Evolutionary conservation across 129 eudicot genomes (phyloP).

Genomic region (Smallanthus sonchifolius): DNA sequence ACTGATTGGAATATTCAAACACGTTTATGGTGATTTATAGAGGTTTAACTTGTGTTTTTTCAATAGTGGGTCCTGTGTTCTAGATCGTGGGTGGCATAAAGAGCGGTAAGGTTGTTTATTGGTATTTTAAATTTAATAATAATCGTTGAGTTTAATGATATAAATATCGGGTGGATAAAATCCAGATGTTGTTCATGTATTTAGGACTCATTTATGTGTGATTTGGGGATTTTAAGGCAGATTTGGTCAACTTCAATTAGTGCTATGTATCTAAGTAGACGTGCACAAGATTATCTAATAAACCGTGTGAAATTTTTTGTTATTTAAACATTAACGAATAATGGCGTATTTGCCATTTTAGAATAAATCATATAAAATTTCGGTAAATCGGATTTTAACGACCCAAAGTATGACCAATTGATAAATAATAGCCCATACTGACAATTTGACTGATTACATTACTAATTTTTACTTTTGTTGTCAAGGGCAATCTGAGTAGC

Average conservation of each 20-base stretch:
- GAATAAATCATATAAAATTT: no score
- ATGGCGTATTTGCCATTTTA: no score
- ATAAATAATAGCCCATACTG: no score
- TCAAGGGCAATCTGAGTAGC: no score
- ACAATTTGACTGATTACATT: no score
- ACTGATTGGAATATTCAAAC: slow-evolving; percentile 5
- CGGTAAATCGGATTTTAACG: no score
- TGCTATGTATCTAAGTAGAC: slow-evolving; percentile 12
- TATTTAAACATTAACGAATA: no score
- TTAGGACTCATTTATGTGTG: slow-evolving; percentile 18
- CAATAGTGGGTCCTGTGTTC: slow-evolving; percentile 12
- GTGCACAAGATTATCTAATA: slow-evolving; percentile 18
- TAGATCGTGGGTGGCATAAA: slow-evolving; percentile 34
- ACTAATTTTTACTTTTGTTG: no score
- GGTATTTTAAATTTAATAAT: slow-evolving; percentile 3
- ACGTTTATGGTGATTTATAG: slow-evolving; percentile 17
- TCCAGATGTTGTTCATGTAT: slow-evolving; percentile 18
- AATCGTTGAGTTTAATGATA: slow-evolving; percentile 21
- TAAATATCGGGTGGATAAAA: slow-evolving; percentile 17
- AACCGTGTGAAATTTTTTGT: not conserved
- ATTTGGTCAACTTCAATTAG: not conserved
- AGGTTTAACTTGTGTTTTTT: not conserved
- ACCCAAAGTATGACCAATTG: no score
- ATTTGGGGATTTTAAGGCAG: slow-evolving; percentile 10
- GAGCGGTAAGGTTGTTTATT: slow-evolving; percentile 24